These are phyloP conservation scores for Wickerhamiella siamensis DNA, from an alignment of 805 yeast species.

Conservation along the genomic window DNA sequence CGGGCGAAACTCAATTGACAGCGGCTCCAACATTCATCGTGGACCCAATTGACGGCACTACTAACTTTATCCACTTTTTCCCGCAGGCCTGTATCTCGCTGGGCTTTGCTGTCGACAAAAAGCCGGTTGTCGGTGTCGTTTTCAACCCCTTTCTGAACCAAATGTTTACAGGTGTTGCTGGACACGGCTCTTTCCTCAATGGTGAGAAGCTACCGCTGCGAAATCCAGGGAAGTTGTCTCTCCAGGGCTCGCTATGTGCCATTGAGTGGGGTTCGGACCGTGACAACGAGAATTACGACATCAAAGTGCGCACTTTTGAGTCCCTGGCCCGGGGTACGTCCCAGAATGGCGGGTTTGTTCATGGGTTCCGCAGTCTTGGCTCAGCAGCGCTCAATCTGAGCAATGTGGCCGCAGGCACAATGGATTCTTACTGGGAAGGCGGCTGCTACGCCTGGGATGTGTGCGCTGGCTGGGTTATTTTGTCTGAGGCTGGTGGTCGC, in stretches of 20 bases:
- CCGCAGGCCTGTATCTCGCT: conserved; percentile 50
- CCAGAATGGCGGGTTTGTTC: conserved; percentile 42
- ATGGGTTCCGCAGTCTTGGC: conserved; percentile 48
- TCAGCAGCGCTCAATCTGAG: conserved; percentile 52
- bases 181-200: conserved; percentile 41
- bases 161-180: conserved; percentile 40
- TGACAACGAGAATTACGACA: conserved; percentile 34
- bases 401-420: conserved; percentile 41
- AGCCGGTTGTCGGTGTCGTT: conserved; percentile 50
- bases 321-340: conserved; percentile 29
- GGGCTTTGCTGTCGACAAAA: conserved; percentile 36
- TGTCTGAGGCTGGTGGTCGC: conserved; percentile 44
- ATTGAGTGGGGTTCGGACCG: conserved; percentile 52
- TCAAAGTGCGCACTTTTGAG: conserved; percentile 35
- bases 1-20: conserved; percentile 34
- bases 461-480: conserved; percentile 52
- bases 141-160: conserved; percentile 44
- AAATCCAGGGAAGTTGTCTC: conserved; percentile 25
- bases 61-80: conserved; percentile 48
- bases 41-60: conserved; percentile 55
- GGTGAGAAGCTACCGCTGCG: conserved; percentile 29
- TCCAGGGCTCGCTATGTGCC: conserved; percentile 42
- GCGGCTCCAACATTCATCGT: conserved; percentile 48
- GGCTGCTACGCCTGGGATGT: conserved; percentile 62
- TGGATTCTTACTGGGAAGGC: conserved; percentile 57